These are phyloP conservation scores for Lentinula boryana DNA, from an alignment of 768 basidiomycete genomes.

Conservation along the genomic window DNA sequence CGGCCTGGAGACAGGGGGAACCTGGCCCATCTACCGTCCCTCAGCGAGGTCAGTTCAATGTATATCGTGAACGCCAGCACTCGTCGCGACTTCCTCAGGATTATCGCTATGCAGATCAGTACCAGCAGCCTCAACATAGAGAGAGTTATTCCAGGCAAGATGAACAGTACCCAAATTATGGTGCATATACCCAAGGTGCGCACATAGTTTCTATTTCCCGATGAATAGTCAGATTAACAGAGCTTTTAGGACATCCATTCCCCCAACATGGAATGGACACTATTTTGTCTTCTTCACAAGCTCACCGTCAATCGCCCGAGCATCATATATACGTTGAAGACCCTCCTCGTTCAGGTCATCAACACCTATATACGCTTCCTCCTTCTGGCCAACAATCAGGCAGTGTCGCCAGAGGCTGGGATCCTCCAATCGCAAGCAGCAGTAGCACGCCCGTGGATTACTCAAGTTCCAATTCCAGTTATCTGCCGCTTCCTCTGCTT, in stretches of 20 bases:
- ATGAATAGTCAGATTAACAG: neutral
- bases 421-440: neutral
- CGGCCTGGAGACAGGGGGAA: slow-evolving; percentile 40
- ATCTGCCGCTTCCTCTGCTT: neutral
- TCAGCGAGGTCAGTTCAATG: neutral
- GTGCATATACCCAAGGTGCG: slow-evolving; percentile 5
- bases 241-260: neutral
- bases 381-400: neutral
- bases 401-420: neutral
- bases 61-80: neutral
- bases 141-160: neutral
- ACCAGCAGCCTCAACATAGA: neutral
- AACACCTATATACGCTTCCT: neutral
- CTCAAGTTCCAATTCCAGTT: neutral
- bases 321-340: neutral
- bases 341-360: neutral
- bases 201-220: neutral
- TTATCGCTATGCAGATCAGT: neutral
- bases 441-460: neutral
- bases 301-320: neutral
- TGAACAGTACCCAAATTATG: neutral
- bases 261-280: neutral
- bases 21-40: slow-evolving; percentile 34
- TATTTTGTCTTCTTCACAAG: neutral
- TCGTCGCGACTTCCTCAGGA: neutral